These are phyloP conservation scores for Sideroxylon spinosum DNA, from an alignment of 179 eudicot genomes.

Conservation along the genomic window DNA sequence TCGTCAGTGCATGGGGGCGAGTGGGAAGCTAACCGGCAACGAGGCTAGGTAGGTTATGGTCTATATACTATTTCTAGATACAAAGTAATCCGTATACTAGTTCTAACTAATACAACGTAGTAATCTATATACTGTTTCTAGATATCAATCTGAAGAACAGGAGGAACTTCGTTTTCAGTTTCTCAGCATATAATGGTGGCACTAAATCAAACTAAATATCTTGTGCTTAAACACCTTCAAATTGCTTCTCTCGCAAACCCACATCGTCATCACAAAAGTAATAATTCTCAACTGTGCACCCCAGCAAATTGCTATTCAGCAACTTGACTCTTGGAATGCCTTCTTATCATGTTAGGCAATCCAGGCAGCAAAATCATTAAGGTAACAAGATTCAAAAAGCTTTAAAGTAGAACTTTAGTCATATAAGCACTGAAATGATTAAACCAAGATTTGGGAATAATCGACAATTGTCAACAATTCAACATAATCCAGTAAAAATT, in stretches of 20 bases:
- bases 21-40: too few species aligned
- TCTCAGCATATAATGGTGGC: not conserved
- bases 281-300: conserved; percentile 4
- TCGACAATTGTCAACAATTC: too few species aligned
- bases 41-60: too few species aligned
- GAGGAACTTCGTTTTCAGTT: not conserved
- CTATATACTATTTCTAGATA: too few species aligned
- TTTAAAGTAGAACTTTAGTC: conserved; percentile 10
- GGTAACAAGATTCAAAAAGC: not conserved
- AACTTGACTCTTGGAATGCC: not conserved
- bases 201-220: not conserved
- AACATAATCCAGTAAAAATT: too few species aligned
- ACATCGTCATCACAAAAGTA: not conserved
- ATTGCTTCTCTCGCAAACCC: not conserved
- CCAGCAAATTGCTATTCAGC: not conserved
- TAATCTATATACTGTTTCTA: not conserved
- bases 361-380: not conserved
- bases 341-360: conserved; percentile 1
- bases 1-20: too few species aligned
- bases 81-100: too few species aligned
- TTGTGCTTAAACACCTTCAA: not conserved
- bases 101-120: not conserved
- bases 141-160: not conserved
- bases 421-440: too few species aligned
- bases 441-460: too few species aligned